These are phyloP conservation scores for Aplosporella prunicola DNA, from an alignment of 2,329 filamentous ascomycete genomes.

Conservation along the genomic window DNA sequence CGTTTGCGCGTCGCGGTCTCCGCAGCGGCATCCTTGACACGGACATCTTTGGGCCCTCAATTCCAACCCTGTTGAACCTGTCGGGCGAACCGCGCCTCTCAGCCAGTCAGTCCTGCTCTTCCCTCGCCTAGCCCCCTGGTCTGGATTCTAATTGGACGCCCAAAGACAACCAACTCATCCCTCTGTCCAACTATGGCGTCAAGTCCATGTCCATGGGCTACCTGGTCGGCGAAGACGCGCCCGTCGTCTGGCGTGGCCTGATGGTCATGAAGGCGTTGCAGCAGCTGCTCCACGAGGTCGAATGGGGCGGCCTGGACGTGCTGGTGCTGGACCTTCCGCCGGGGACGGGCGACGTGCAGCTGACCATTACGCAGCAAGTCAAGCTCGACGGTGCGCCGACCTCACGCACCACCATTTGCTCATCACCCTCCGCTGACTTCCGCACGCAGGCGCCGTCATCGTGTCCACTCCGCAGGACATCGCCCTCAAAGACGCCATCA, in stretches of 20 bases:
- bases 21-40: slow-evolving; percentile 84
- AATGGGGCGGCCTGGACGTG: slow-evolving; percentile 83
- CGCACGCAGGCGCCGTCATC: slow-evolving; percentile 58
- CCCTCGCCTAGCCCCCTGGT: too few species aligned
- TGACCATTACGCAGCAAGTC: slow-evolving; percentile 94
- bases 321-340: slow-evolving; percentile 86
- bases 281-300: slow-evolving; percentile 88
- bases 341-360: slow-evolving; percentile 88
- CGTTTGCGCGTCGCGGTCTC: slow-evolving; percentile 73
- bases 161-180: slow-evolving; percentile 68
- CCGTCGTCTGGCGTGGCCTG: slow-evolving; percentile 87
- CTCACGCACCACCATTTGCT: neutral
- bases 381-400: slow-evolving; percentile 60
- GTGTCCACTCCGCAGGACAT: slow-evolving; percentile 92
- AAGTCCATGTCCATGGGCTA: slow-evolving; percentile 99
- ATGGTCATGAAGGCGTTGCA: slow-evolving; percentile 98
- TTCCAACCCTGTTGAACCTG: slow-evolving; percentile 81
- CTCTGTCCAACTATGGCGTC: slow-evolving; percentile 86
- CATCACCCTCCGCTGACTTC: neutral
- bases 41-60: slow-evolving; percentile 92
- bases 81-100: slow-evolving; percentile 70
- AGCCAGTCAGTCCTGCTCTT: slow-evolving; percentile 44
- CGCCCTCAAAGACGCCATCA: slow-evolving; percentile 81
- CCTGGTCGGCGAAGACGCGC: slow-evolving; percentile 66
- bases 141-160: neutral